Evolutionary conservation across 179 eudicot species (phyloP).

Genomic region (Monotropa hypopitys): DNA sequence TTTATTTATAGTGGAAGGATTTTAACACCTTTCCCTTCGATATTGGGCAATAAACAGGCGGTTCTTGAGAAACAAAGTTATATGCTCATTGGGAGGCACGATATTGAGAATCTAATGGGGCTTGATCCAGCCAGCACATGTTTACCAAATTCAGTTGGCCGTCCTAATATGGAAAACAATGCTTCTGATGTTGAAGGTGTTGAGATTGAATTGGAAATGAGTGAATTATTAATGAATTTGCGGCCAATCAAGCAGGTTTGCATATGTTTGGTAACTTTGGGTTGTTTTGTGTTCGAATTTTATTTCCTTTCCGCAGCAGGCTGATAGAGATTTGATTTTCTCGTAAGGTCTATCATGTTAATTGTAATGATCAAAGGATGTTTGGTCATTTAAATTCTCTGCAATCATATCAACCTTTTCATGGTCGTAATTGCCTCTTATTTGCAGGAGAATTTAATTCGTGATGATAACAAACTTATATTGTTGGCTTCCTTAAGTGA

Average conservation of each 20-base stretch:
- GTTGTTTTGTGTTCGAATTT: neutral
- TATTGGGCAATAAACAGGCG: conserved; percentile 42
- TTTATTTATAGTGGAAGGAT: neutral
- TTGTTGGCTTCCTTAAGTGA: conserved; percentile 91
- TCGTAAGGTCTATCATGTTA: neutral
- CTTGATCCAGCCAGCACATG: conserved; percentile 83
- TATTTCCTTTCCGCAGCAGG: neutral
- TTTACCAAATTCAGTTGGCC: conserved; percentile 45
- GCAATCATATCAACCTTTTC: neutral
- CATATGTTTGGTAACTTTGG: neutral
- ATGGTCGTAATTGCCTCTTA: neutral
- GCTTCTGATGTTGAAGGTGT: conserved; percentile 53
- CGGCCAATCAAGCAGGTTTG: conserved; percentile 92
- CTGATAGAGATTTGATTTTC: neutral
- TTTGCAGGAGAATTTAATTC: conserved; percentile 86
- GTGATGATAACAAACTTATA: conserved; percentile 88
- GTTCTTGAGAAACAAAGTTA: conserved; percentile 99
- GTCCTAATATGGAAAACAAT: conserved; percentile 24
- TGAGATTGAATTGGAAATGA: conserved; percentile 69
- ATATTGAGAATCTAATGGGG: conserved; percentile 78
- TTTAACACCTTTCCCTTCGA: neutral
- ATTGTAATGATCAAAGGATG: neutral
- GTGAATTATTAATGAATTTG: conserved; percentile 65
- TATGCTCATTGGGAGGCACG: conserved; percentile 97
- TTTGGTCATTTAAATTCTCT: neutral